Conservation (phyloP, 1,284 basidiomycete genomes). For the Athelia psychrophila region DNA sequence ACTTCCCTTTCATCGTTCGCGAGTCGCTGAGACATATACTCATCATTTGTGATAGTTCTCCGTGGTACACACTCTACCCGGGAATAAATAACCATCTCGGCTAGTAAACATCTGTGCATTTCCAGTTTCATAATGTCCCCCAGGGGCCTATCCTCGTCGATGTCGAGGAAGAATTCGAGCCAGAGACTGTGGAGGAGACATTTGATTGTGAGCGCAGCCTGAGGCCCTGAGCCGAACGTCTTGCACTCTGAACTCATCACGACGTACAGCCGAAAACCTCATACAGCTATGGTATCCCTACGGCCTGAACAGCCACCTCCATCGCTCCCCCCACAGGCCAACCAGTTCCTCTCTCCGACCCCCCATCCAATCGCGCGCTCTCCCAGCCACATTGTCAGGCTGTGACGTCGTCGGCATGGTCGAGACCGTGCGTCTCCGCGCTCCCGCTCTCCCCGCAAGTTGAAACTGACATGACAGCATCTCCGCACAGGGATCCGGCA, state of each 20-base stretch:
- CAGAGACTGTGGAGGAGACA: background rate
- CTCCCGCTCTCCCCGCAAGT: conserved; percentile 1
- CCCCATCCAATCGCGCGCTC: conserved; percentile 81
- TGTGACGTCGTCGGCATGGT: too few relatives aligned
- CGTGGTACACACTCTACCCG: too few relatives aligned
- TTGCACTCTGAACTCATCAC: conserved; percentile 24
- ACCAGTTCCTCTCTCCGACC: conserved; percentile 79
- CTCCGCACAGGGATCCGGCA: conserved; percentile 81
- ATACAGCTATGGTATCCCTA: conserved; percentile 73
- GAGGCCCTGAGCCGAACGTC: conserved; percentile 18
- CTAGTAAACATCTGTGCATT: too few relatives aligned
- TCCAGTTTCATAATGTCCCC: too few relatives aligned
- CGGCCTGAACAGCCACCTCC: conserved; percentile 65
- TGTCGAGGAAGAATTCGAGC: background rate
- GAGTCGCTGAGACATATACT: too few relatives aligned
- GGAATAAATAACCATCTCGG: too few relatives aligned
- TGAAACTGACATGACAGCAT: too few relatives aligned
- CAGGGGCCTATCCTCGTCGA: background rate
- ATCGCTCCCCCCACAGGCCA: conserved; percentile 66
- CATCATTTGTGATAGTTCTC: too few relatives aligned
- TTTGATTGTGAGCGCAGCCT: background rate
- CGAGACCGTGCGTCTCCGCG: conserved; percentile 29
- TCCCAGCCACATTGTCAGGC: conserved; percentile 61
- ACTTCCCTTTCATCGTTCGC: too few relatives aligned
- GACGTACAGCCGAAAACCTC: conserved; percentile 42